Base-by-base conservation (phyloP, 164 flowering plant genomes). In the Berberis vulgaris region DNA sequence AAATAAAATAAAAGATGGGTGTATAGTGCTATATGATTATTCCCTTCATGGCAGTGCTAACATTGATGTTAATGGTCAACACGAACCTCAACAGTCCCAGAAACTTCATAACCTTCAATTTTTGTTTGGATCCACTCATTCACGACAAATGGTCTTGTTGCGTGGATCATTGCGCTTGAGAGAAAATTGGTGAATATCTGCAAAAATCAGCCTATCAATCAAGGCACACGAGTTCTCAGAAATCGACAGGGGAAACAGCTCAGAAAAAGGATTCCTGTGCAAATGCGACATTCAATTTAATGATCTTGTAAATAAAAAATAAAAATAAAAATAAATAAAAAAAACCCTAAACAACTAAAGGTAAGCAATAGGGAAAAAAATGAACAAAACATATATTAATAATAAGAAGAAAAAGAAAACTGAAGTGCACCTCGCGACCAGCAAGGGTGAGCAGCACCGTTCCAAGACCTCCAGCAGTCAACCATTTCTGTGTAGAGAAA, bases 401-500 rank as follows among this genome's bases (percentile, higher is more conserved):
- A 26, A 26, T 26, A 26, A 26, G 26, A 26, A 26, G 26, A 26
- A 26, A 26, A 26, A 26, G 26, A 26, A 26, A 26, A 26, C 26
- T 47, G 50, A 47, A 47, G 50, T 43, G 61, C 68, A 94, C 99
- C 97, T 94, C 99, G 61, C 99, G 96, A 59, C 99, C 99, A 74
- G 97, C 91, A 71, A 94, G 97, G 43, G 99, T 94, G 68, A 94
- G 82, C 79, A 94, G 76, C 43, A 94, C 97, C 43, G 99, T 91
- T 50, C 99, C 99, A 71, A 94, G 90, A 73, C 99, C 96, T 49
- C 99, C 99, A 57, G 99, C 99, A 65, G 99, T 94, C 12, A 94
- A 67, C 97, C 95, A 94, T 69, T 77, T 94, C 82, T 94, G 99
- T n/a, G 99, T 89, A 53, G 97, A 87, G 75, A 89, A 91, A 45